Conservation (phyloP, 495 filamentous ascomycete genomes). For the Aspergillus sclerotioniger region DNA sequence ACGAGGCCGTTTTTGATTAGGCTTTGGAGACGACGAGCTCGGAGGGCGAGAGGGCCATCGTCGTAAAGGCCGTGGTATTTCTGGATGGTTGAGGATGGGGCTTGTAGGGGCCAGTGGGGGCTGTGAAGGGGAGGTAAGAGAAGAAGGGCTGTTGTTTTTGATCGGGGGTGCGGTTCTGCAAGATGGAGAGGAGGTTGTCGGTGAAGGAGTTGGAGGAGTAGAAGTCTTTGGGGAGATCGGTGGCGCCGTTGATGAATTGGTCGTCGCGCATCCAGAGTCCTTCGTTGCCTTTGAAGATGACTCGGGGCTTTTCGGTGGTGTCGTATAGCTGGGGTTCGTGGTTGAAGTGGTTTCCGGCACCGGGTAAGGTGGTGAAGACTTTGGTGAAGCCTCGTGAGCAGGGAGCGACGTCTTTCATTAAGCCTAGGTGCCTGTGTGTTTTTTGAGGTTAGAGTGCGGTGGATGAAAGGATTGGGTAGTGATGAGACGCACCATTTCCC, state of each 20-base stretch:
- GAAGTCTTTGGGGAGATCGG: conserved; percentile 38
- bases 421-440: conserved; percentile 44
- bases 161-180: conserved; percentile 37
- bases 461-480: neutral
- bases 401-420: conserved; percentile 32
- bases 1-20: conserved; percentile 38
- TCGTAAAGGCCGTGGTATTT: conserved; percentile 41
- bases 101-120: conserved; percentile 47
- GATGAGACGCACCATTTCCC: conserved; percentile 41
- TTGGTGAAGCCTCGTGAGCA: conserved; percentile 44
- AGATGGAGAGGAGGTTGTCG: conserved; percentile 35
- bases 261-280: conserved; percentile 2
- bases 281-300: neutral
- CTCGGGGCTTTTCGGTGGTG: neutral
- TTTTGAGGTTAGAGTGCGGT: neutral
- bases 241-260: conserved; percentile 7
- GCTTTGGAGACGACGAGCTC: conserved; percentile 28
- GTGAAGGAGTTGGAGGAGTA: conserved; percentile 41
- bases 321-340: neutral
- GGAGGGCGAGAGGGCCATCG: conserved; percentile 39
- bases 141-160: conserved; percentile 43
- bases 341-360: conserved; percentile 35
- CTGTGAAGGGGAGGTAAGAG: conserved; percentile 42
- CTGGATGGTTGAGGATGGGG: conserved; percentile 28
- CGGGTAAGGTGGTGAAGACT: conserved; percentile 42